Evolutionary conservation across 805 yeast genomes (phyloP).

Genomic region (Candida ovalis): DNA sequence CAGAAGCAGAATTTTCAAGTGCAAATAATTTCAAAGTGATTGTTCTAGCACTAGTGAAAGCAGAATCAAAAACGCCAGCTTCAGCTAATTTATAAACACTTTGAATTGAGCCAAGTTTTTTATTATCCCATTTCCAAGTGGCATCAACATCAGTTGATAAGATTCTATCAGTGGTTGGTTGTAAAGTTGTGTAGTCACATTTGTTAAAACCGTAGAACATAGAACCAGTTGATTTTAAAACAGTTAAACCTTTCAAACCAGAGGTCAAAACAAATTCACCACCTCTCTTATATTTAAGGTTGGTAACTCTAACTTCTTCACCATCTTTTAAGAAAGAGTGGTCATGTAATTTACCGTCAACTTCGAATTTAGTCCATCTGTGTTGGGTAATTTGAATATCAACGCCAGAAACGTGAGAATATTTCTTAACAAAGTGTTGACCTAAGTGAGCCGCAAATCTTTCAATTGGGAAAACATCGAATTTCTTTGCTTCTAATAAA

Average conservation of each 20-base stretch:
- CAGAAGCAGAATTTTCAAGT: conserved; percentile 84
- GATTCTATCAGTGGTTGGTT: conserved; percentile 80
- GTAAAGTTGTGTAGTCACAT: conserved; percentile 85
- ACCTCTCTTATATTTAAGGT: conserved; percentile 46
- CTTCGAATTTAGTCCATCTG: conserved; percentile 74
- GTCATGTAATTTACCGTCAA: conserved; percentile 70
- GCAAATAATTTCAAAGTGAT: conserved; percentile 79
- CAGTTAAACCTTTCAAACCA: conserved; percentile 73
- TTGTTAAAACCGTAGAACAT: conserved; percentile 84
- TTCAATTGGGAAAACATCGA: conserved; percentile 88
- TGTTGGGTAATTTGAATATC: conserved; percentile 65
- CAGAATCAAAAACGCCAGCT: conserved; percentile 59
- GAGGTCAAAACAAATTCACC: conserved; percentile 61
- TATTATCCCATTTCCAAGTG: conserved; percentile 59
- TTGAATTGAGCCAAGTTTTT: conserved; percentile 46
- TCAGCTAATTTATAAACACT: conserved; percentile 50
- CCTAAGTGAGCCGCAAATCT: conserved; percentile 83
- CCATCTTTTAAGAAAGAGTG: conserved; percentile 88
- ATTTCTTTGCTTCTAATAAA: conserved; percentile 74
- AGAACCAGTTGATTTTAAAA: conserved; percentile 86
- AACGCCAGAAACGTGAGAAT: conserved; percentile 71
- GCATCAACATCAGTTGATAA: conserved; percentile 84
- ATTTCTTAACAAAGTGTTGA: conserved; percentile 73
- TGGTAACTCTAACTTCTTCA: conserved; percentile 68
- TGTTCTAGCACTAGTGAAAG: conserved; percentile 58